These are phyloP conservation scores for Mycena filopes DNA, from an alignment of 768 basidiomycete genomes.

Conservation along the genomic window DNA sequence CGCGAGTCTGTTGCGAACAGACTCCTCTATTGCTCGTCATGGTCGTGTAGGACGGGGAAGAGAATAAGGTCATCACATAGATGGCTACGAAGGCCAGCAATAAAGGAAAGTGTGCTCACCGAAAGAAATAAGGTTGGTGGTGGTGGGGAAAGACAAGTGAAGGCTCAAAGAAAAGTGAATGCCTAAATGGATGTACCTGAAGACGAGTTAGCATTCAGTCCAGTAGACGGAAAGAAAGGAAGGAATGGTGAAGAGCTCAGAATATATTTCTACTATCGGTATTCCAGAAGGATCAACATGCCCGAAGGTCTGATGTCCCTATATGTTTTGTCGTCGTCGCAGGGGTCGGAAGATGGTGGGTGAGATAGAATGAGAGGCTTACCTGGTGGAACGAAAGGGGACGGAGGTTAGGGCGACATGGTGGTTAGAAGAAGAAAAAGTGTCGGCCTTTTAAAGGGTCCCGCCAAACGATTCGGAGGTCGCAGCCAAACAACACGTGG, in stretches of 20 bases:
- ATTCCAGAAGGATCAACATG: slow-evolving; percentile 48
- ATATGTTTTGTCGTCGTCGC: slow-evolving; percentile 57
- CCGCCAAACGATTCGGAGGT: slow-evolving; percentile 56
- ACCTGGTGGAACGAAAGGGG: slow-evolving; percentile 48
- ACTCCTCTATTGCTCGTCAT: slow-evolving; percentile 86
- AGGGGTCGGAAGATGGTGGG: slow-evolving; percentile 3
- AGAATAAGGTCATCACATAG: slow-evolving; percentile 79
- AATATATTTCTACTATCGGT: slow-evolving; percentile 64
- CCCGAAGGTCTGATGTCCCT: slow-evolving; percentile 76
- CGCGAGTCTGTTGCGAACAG: slow-evolving; percentile 81
- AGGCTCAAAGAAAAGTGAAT: too few relatives aligned
- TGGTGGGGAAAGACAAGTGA: background rate
- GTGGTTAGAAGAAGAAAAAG: slow-evolving; percentile 41
- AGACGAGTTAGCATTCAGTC: too few relatives aligned
- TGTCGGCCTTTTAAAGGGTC: too few relatives aligned
- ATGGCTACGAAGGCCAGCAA: slow-evolving; percentile 19
- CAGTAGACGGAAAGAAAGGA: too few relatives aligned
- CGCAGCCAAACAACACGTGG: too few relatives aligned
- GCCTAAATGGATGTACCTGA: too few relatives aligned
- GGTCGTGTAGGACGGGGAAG: slow-evolving; percentile 94
- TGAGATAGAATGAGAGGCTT: slow-evolving; percentile 31
- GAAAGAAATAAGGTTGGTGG: slow-evolving; percentile 1
- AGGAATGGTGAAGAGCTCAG: slow-evolving; percentile 37
- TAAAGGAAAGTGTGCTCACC: slow-evolving; percentile 28
- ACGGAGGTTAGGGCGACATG: slow-evolving; percentile 6